phyloP scores from a whole-genome alignment of 2,329 filamentous ascomycete species.

The Alternaria angustiovoidea region DNA sequence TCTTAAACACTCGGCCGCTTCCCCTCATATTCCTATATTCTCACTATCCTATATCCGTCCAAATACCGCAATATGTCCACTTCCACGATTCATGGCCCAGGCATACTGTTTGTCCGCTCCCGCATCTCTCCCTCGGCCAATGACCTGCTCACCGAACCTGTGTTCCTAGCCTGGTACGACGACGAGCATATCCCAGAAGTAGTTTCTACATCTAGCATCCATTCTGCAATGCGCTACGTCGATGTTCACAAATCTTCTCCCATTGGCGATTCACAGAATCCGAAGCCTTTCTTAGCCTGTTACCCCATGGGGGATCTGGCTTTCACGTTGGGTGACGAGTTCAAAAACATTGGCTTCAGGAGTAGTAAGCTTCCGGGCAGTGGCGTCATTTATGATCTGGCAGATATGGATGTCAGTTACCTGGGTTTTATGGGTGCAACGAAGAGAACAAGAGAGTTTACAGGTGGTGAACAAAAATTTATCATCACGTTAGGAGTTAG shows the following conservation, averaged over 20 bases:
- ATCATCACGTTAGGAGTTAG: conserved; percentile 30
- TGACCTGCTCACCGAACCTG: conserved; percentile 42
- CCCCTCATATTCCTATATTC: not conserved
- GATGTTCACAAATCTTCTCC: conserved; percentile 34
- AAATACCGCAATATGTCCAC: not conserved
- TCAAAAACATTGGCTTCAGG: conserved; percentile 45
- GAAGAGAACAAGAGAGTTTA: conserved; percentile 9
- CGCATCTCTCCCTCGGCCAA: conserved; percentile 32
- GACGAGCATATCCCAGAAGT: conserved; percentile 53
- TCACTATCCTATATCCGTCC: too few species aligned
- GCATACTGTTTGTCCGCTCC: conserved; percentile 27
- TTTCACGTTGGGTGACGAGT: conserved; percentile 47
- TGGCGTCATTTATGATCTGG: conserved; percentile 40
- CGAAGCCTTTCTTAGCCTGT: conserved; percentile 48
- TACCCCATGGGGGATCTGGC: conserved; percentile 50
- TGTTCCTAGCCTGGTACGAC: conserved; percentile 52
- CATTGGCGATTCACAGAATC: conserved; percentile 11
- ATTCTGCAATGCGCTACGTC: conserved; percentile 45
- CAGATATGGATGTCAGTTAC: conserved; percentile 42
- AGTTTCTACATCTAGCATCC: conserved; percentile 44
- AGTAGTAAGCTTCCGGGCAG: conserved; percentile 42
- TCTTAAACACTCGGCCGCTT: not conserved
- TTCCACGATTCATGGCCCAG: conserved; percentile 16
- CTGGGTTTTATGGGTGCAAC: conserved; percentile 26
- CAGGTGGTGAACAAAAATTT: conserved; percentile 7